Evolutionary conservation across 108 stramenopile species (phyloP), one percentile per base, ranked within the genome.

Genomic region (Thalassiosira profunda): DNA sequence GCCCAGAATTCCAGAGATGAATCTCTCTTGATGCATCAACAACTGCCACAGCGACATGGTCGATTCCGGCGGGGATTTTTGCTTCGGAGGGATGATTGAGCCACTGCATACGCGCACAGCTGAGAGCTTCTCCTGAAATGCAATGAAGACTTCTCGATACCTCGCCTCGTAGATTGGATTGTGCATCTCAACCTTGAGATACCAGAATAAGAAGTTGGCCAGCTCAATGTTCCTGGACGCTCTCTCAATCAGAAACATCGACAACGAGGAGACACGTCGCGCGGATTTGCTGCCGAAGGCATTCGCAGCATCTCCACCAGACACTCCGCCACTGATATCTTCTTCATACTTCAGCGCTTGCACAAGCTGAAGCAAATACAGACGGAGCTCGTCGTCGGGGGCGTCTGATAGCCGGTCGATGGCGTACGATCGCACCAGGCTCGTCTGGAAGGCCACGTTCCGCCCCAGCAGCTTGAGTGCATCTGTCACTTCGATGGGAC

Each of bases 281-380:
- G 46, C 18, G 10, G 31, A 17, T 38, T 38, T 56, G 8, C 25
- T 29, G 5, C 47, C 35, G 42, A 37, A 58, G 7, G 55, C 73
- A 29, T 53, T 51, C 28, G 63, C 28, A n/a, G 25, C 37, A 11
- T 14, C 30, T 31, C 70, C 65, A 54, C 49, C 53, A 10, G 58
- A 65, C 26, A 40, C 31, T 11, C 76, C 76, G 31, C 76, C 76
- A 23, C 74, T 77, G 5, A 74, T 43, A 41, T 67, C 63, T 37
- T 75, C 87, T 77, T 99, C 98, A 67, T 98, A 99, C 66, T 98
- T 95, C 14, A 99, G 67, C 14, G 98, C 99, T 83, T 98, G 98
- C 12, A 99, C 99, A 2, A 99, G 80, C 74, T 99, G 99, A 18
- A 99, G 81, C 14, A 99, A 76, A 69, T 97, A 99, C 4, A 97